Conservation (phyloP, 1,139 yeast species). For the Diutina rugosa region DNA sequence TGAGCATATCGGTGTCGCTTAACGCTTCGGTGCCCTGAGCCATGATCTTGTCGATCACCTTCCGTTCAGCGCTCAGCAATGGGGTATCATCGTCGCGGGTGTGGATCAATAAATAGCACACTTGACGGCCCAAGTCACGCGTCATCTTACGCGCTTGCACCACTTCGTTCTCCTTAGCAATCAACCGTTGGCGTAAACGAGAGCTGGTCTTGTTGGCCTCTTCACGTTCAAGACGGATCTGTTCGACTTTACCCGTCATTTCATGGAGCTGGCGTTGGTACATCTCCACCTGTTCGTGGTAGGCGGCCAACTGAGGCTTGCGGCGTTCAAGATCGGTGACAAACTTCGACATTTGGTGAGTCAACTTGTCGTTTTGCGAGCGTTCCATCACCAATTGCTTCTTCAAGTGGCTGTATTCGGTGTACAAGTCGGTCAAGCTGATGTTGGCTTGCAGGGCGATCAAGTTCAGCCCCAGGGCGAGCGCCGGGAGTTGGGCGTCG, state of each 20-base stretch:
- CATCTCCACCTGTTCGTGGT: constrained; percentile 43
- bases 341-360: constrained; percentile 57
- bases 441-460: constrained; percentile 11
- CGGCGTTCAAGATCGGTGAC: constrained; percentile 68
- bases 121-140: constrained; percentile 67
- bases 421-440: constrained; percentile 54
- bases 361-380: constrained; percentile 57
- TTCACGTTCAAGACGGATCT: constrained; percentile 22
- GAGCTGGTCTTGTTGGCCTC: constrained; percentile 27
- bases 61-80: constrained; percentile 42
- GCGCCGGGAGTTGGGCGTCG: background rate
- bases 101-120: constrained; percentile 61
- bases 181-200: constrained; percentile 20
- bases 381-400: constrained; percentile 60
- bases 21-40: constrained; percentile 17
- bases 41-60: constrained; percentile 34
- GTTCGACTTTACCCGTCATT: constrained; percentile 25
- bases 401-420: constrained; percentile 55
- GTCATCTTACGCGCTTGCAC: constrained; percentile 41
- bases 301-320: constrained; percentile 62
- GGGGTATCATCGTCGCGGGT: constrained; percentile 43
- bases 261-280: constrained; percentile 27
- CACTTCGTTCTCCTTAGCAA: constrained; percentile 27
- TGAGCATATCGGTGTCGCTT: constrained; percentile 59
- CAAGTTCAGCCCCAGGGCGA: background rate